Base-by-base conservation (phyloP, 192 early-diverging fungal genomes). In the Cladochytrium replicatum region DNA sequence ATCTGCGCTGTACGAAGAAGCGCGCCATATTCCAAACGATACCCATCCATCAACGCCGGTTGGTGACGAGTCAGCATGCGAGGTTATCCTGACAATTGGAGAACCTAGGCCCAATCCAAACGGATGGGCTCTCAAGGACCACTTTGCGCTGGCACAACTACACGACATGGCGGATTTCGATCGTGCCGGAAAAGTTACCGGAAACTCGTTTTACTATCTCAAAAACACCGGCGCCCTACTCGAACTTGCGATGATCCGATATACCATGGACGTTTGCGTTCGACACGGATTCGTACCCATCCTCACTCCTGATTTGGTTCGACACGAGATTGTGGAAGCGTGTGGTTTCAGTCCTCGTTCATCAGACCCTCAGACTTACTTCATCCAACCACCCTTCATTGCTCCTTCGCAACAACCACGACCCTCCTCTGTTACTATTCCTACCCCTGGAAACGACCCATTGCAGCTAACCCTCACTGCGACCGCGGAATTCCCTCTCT, bases 401-500 rank as follows among this genome's bases (percentile, higher is more conserved):
- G 43, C 46, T 61, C 66, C 55, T 40, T 6, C 7, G 52, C 45
- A 22, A 38, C 37, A 4, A 52, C 26, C 52, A 50, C 22, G 15
- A 64, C 41, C 42, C 46, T 28, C 32, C 64, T 4, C 28, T 5
- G 29, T 15, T 7, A n/a, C 7, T 0, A 29, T 21, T 23, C 25
- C 28, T 17, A 23, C 41, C 25, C 11, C 15, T 65, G 57, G 11
- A 7, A 54, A 49, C 2, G 58, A 67, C 34, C 72, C 84, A 17
- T 64, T 77, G 25, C 53, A 61, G 34, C 43, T 72, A 3, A 86
- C 82, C 50, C 61, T 96, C 25, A 70, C 87, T 0, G 90, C 86
- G 2, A 96, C 93, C 11, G 88, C 90, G 0, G 93, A 96, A 62
- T 86, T 96, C 52, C 87, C 93, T 3, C 63, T 96, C 30, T 88